Evolutionary conservation across 495 filamentous ascomycete species (phyloP), one percentile per base, ranked within the genome.

Genomic region (Parmelia sp.): DNA sequence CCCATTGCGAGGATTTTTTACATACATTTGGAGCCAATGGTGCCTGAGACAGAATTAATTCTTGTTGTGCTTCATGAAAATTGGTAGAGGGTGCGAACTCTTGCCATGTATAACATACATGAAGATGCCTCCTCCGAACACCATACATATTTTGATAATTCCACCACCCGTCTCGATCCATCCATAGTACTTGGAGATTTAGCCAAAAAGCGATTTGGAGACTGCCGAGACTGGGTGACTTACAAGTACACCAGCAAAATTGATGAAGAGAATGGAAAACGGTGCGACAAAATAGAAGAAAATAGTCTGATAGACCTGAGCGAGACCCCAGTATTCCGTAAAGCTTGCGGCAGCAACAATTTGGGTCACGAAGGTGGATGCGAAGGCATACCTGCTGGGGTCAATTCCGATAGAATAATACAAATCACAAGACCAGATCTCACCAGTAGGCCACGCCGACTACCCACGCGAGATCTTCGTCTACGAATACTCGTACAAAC

Each of bases 361-460:
- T n/a, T 77, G 61, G 0, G 76, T 72, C 0, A 77, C 73, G 57
- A 76, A 80, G 3, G 68, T 72, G 21, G 78, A 71, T 0, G 79
- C 74, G 57, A 76, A 81, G 1, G 75, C 75, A 60, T 81, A 76
- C 79, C 78, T 82, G 58, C 14, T 11, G 14, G 7, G 1, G 35
- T 60, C 6, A 60, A n/a, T 17, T 49, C 12, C 21, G 11, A 53
- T 14, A n/a, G 31, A 25, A 3, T 3, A 17, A 23, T 33, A 15
- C 15, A n/a, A 47, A 47, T 47, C 31, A 29, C 2, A 37, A 45
- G 27, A 21, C 40, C 23, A 19, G 36, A 23, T 27, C 53, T 36
- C 45, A 64, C 62, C 62, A 64, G 39, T 64, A 64, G 25, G 62
- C 62, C 14, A 64, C 31, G 5, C 62, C 62, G 25, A 64, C 55